phyloP scores from a whole-genome alignment of 495 filamentous ascomycete species.

The Aspergillus ellipticus region DNA sequence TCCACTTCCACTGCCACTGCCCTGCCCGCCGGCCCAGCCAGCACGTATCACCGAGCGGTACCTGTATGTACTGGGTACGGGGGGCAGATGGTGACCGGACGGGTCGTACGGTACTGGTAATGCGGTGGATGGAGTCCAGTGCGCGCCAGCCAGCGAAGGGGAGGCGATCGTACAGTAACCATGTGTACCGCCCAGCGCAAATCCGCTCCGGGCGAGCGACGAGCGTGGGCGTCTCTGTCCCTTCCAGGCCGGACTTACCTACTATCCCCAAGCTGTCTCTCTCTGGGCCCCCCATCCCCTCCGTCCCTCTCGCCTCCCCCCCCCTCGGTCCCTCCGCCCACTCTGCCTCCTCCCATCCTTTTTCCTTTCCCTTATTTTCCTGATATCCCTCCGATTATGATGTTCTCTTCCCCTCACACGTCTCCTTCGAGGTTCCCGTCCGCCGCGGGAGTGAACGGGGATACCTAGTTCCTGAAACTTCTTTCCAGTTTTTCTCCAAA shows the following conservation, averaged over 20 bases:
- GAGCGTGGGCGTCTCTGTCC: constrained; percentile 1
- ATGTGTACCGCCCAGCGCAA: constrained; percentile 10
- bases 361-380: constrained; percentile 29
- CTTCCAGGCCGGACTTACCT: constrained; percentile 12
- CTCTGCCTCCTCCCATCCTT: constrained; percentile 25
- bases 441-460: constrained; percentile 42
- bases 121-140: background rate
- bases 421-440: constrained; percentile 36
- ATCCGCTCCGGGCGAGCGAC: constrained; percentile 15
- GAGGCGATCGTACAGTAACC: background rate
- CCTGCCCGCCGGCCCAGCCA: background rate
- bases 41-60: background rate
- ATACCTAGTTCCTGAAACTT: constrained; percentile 33
- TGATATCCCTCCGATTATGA: constrained; percentile 28
- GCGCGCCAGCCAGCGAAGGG: background rate
- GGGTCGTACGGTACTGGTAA: constrained; percentile 4
- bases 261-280: constrained; percentile 19
- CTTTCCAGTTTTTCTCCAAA: constrained; percentile 19
- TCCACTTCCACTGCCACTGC: too few species aligned
- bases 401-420: constrained; percentile 34
- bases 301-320: constrained; percentile 4
- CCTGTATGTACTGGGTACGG: background rate
- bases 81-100: background rate
- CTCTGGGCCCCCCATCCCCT: constrained; percentile 16
- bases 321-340: constrained; percentile 11